Percentiles rank a stretch among this genome's conserved stretches.
Evolutionary conservation across 2,329 filamentous ascomycete genomes (phyloP).

Genomic region (Alternaria tenuissima): DNA sequence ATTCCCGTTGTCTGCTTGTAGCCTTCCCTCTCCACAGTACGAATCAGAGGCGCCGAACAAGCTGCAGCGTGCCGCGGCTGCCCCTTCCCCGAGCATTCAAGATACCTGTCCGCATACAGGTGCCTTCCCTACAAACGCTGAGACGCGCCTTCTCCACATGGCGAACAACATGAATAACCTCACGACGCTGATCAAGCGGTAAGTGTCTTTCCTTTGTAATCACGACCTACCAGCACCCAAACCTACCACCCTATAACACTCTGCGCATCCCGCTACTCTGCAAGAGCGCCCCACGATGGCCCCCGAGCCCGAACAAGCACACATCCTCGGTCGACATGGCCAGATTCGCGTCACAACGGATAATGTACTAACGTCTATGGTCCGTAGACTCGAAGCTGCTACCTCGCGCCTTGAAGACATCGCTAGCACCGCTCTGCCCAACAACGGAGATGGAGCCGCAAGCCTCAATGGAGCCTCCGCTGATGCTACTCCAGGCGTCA

Average conservation of each 20-base stretch:
- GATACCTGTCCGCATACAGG: slow-evolving; percentile 23
- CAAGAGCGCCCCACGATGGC: slow-evolving; percentile 13
- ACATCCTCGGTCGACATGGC: slow-evolving; percentile 26
- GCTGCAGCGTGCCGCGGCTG: slow-evolving; percentile 36
- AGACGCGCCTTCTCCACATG: slow-evolving; percentile 61
- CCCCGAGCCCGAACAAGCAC: slow-evolving; percentile 17
- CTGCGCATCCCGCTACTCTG: slow-evolving; percentile 1
- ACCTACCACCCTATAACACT: slow-evolving; percentile 2
- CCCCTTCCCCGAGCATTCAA: slow-evolving; percentile 35
- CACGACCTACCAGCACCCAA: neutral
- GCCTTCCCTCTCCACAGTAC: neutral
- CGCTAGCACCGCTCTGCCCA: slow-evolving; percentile 71
- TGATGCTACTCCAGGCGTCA: slow-evolving; percentile 41
- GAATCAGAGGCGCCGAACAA: slow-evolving; percentile 12
- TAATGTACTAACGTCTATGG: slow-evolving; percentile 59
- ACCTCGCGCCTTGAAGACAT: slow-evolving; percentile 97
- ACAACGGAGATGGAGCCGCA: slow-evolving; percentile 19
- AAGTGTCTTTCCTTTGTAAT: slow-evolving; percentile 49
- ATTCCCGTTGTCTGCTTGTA: neutral
- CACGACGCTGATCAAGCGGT: slow-evolving; percentile 98
- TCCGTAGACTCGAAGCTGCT: slow-evolving; percentile 88
- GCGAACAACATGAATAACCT: slow-evolving; percentile 93
- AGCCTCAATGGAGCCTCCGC: slow-evolving; percentile 38
- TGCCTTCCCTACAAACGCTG: slow-evolving; percentile 37
- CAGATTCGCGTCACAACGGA: slow-evolving; percentile 33